These are phyloP conservation scores for Geranomyces michiganensis DNA, from an alignment of 192 early-diverging fungal genomes.

Conservation along the genomic window DNA sequence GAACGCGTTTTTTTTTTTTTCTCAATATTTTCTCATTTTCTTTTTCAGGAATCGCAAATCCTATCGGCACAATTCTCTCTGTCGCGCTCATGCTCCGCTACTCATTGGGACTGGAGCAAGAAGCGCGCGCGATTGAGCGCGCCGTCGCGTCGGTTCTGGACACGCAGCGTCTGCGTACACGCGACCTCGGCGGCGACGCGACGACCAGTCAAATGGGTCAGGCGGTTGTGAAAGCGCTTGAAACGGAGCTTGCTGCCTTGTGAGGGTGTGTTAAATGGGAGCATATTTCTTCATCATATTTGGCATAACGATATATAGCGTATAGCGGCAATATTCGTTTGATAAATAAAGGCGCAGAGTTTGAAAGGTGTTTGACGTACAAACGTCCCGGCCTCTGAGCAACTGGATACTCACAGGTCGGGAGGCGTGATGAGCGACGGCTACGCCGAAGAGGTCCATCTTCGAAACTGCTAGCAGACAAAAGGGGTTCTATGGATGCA, in stretches of 20 bases:
- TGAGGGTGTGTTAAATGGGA: no score
- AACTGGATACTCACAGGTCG: no score
- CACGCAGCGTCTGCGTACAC: slow-evolving; percentile 78
- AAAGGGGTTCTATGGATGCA: neutral
- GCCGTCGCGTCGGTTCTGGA: slow-evolving; percentile 93
- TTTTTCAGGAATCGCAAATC: slow-evolving; percentile 81
- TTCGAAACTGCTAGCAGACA: neutral
- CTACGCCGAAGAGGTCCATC: neutral
- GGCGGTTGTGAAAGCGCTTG: slow-evolving; percentile 81
- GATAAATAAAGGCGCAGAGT: no score
- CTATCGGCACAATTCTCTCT: slow-evolving; percentile 95
- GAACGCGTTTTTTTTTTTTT: slow-evolving; percentile 8
- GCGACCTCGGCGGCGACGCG: slow-evolving; percentile 84
- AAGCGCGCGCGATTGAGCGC: slow-evolving; percentile 89
- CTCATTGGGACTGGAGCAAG: slow-evolving; percentile 86
- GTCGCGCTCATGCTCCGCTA: slow-evolving; percentile 94
- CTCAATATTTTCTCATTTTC: neutral
- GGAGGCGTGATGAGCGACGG: slow-evolving; percentile 5
- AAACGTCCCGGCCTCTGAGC: no score
- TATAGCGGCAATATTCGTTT: no score
- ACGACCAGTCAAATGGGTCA: slow-evolving; percentile 92
- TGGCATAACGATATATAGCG: no score
- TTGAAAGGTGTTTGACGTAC: no score
- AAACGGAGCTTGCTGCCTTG: neutral
- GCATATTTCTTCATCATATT: no score